These are phyloP conservation scores for Myxozyma neotropica DNA, from an alignment of 805 yeast genomes.

Conservation along the genomic window DNA sequence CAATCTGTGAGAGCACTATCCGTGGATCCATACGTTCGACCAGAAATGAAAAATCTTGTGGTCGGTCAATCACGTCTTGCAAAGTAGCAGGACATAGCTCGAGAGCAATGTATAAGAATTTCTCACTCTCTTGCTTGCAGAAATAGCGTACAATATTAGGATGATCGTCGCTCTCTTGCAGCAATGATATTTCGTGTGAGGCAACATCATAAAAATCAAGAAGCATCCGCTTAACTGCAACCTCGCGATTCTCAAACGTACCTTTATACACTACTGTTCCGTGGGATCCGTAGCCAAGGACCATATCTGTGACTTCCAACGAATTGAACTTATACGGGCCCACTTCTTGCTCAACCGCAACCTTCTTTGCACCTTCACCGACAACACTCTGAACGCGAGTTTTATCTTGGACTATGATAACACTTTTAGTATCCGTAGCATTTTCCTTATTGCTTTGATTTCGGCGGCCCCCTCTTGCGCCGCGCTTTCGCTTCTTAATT, in stretches of 20 bases:
- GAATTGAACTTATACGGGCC: conserved; percentile 21
- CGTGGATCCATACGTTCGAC: conserved; percentile 52
- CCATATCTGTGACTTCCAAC: conserved; percentile 65
- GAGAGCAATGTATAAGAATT: conserved; percentile 87
- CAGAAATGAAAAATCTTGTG: conserved; percentile 45
- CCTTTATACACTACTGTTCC: conserved; percentile 96
- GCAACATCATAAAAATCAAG: conserved; percentile 93
- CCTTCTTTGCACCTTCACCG: background rate
- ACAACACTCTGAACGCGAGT: background rate
- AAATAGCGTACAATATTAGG: conserved; percentile 92
- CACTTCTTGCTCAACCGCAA: background rate
- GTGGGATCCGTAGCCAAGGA: conserved; percentile 90
- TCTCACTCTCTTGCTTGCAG: conserved; percentile 88
- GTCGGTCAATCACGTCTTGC: conserved; percentile 75
- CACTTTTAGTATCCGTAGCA: background rate
- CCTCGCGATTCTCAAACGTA: conserved; percentile 86
- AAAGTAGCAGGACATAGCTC: conserved; percentile 88
- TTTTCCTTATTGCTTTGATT: conserved; percentile 13
- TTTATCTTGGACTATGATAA: conserved; percentile 6
- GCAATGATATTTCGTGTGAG: conserved; percentile 79
- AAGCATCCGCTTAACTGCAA: conserved; percentile 93
- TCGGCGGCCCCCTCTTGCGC: conserved; percentile 78
- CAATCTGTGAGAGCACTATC: conserved; percentile 69
- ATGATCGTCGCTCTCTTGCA: conserved; percentile 95
- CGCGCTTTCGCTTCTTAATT: conserved; percentile 67